These are phyloP conservation scores for Cucurbita moschata DNA, from an alignment of 306 rosid species.

Conservation along the genomic window DNA sequence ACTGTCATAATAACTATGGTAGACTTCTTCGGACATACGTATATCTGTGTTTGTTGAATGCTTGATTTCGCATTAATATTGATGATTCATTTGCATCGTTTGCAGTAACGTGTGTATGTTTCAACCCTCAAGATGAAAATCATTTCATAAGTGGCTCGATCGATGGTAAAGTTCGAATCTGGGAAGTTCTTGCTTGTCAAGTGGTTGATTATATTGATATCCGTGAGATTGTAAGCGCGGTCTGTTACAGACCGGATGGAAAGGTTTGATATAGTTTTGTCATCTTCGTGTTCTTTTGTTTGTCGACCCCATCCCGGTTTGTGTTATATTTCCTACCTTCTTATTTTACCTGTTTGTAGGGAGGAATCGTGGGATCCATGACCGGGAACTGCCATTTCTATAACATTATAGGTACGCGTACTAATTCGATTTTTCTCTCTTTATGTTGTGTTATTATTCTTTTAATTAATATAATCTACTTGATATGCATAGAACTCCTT, in stretches of 20 bases:
- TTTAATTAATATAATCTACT: background rate
- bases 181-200: constrained; percentile 63
- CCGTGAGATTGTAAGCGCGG: constrained; percentile 82
- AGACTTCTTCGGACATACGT: constrained; percentile 5
- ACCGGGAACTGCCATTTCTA: constrained; percentile 55
- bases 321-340: background rate
- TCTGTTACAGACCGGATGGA: constrained; percentile 64
- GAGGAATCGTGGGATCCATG: constrained; percentile 72
- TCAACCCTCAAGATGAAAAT: constrained; percentile 64
- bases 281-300: background rate
- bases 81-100: constrained; percentile 12
- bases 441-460: background rate
- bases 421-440: background rate
- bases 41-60: background rate
- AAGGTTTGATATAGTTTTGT: constrained; percentile 30
- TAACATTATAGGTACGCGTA: constrained; percentile 41
- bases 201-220: constrained; percentile 71
- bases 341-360: constrained; percentile 22
- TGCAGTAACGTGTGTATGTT: constrained; percentile 79
- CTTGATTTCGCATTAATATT: constrained; percentile 11
- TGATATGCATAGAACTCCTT: background rate
- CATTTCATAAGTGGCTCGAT: constrained; percentile 82
- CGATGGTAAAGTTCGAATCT: constrained; percentile 91
- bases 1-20: constrained; percentile 73
- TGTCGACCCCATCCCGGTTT: background rate